Evolutionary conservation across 1,284 basidiomycete species (phyloP).

Genomic region (Rhodotorula sp.): DNA sequence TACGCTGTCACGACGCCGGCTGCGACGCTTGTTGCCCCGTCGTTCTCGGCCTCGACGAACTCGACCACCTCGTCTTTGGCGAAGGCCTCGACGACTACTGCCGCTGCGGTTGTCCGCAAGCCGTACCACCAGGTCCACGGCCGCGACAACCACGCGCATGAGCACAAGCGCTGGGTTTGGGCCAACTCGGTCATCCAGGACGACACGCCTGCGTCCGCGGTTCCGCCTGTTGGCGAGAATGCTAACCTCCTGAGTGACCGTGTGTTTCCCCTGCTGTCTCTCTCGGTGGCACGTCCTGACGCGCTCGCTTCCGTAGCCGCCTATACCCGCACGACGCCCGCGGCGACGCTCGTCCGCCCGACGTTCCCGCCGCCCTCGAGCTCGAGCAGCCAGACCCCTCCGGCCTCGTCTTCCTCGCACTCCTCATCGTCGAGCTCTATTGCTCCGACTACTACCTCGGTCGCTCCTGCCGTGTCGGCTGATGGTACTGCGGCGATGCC

Average conservation of each 20-base stretch:
- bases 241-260: slow-evolving; percentile 12
- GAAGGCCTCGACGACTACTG: background rate
- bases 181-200: slow-evolving; percentile 34
- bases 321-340: slow-evolving; percentile 3
- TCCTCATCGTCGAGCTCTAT: too few relatives aligned
- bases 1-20: slow-evolving; percentile 15
- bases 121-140: slow-evolving; percentile 2
- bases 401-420: background rate
- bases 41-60: background rate
- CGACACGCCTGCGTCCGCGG: slow-evolving; percentile 17
- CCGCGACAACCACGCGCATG: background rate
- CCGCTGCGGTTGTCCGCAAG: background rate
- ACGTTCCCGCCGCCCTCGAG: slow-evolving; percentile 12
- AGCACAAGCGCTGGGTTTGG: slow-evolving; percentile 34
- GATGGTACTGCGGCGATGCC: background rate
- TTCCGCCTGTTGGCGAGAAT: slow-evolving; percentile 28
- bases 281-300: background rate
- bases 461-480: background rate
- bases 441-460: background rate
- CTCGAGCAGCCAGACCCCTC: slow-evolving; percentile 1
- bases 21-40: background rate
- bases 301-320: background rate
- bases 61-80: background rate
- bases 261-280: background rate
- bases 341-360: slow-evolving; percentile 16